Conservation (phyloP, 495 filamentous ascomycete species). For the Neurospora hispaniola region DNA sequence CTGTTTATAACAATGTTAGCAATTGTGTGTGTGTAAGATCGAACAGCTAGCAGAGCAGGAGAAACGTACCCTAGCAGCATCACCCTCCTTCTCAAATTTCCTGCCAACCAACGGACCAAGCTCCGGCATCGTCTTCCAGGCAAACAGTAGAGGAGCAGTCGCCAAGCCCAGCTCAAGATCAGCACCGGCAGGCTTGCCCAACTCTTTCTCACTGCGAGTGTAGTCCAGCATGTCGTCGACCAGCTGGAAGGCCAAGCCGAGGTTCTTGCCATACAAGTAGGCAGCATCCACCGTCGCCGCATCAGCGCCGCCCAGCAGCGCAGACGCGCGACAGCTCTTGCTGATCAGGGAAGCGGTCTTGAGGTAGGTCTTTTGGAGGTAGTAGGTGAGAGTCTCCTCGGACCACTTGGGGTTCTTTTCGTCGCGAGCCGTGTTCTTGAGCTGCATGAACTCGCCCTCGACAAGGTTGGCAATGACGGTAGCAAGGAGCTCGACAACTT, state of each 20-base stretch:
- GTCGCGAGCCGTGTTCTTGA: conserved; percentile 88
- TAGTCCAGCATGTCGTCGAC: conserved; percentile 98
- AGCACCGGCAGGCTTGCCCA: conserved; percentile 91
- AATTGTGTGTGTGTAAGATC: not conserved
- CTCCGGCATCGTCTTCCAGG: conserved; percentile 83
- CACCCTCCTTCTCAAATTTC: conserved; percentile 75
- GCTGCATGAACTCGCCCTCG: conserved; percentile 98
- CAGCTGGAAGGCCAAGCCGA: conserved; percentile 94
- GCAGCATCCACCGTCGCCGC: conserved; percentile 78
- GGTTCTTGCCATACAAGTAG: conserved; percentile 81
- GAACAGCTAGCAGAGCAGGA: not conserved
- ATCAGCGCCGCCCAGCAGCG: conserved; percentile 69
- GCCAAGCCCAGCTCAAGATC: conserved; percentile 90
- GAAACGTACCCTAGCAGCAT: conserved; percentile 63
- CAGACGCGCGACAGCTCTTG: conserved; percentile 86
- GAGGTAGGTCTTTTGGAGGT: conserved; percentile 97
- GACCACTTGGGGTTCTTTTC: conserved; percentile 73
- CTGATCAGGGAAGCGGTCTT: conserved; percentile 93
- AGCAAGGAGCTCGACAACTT: conserved; percentile 87
- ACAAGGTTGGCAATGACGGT: conserved; percentile 96
- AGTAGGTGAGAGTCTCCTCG: conserved; percentile 81
- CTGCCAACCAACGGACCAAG: conserved; percentile 82
- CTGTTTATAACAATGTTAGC: conserved; percentile 32
- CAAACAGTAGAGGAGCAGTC: conserved; percentile 91
- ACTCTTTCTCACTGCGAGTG: conserved; percentile 67